Evolutionary conservation across 768 basidiomycete genomes (phyloP).

Genomic region (Mrakia blollopis): DNA sequence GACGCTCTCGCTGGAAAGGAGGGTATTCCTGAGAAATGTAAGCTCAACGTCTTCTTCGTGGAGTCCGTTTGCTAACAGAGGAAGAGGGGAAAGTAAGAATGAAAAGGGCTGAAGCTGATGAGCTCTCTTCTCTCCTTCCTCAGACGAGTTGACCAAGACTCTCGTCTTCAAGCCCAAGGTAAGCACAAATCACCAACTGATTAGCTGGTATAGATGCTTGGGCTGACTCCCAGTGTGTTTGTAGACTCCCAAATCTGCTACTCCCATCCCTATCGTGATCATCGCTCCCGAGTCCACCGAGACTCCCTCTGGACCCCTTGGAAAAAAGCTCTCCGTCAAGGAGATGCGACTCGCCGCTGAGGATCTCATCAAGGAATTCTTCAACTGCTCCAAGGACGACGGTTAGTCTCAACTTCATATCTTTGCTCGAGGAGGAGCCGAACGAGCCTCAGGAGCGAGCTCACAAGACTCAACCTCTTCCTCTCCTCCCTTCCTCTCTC

Average conservation of each 20-base stretch:
- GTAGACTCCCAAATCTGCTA: slow-evolving; percentile 77
- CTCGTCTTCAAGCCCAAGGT: slow-evolving; percentile 89
- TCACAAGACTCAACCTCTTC: neutral
- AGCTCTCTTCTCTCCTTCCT: neutral
- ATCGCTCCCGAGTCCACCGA: slow-evolving; percentile 82
- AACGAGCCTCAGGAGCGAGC: too few species aligned
- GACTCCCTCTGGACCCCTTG: slow-evolving; percentile 68
- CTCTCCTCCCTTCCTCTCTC: neutral
- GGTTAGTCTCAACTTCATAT: slow-evolving; percentile 51
- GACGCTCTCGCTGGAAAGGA: slow-evolving; percentile 59
- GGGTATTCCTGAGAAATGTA: slow-evolving; percentile 41
- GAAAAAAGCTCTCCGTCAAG: slow-evolving; percentile 66
- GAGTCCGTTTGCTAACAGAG: slow-evolving; percentile 44
- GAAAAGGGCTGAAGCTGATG: neutral
- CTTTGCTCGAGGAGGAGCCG: too few species aligned
- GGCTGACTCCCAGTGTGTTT: neutral
- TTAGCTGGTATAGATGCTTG: neutral
- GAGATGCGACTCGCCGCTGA: slow-evolving; percentile 79
- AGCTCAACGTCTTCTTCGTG: slow-evolving; percentile 40
- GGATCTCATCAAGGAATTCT: slow-evolving; percentile 80
- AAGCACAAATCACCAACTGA: neutral
- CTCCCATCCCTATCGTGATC: slow-evolving; percentile 77
- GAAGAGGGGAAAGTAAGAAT: neutral
- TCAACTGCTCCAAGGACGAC: slow-evolving; percentile 76
- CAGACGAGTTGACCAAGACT: slow-evolving; percentile 66